phyloP scores from a whole-genome alignment of 75 land plant species.

The Isoetes taiwanensis region DNA sequence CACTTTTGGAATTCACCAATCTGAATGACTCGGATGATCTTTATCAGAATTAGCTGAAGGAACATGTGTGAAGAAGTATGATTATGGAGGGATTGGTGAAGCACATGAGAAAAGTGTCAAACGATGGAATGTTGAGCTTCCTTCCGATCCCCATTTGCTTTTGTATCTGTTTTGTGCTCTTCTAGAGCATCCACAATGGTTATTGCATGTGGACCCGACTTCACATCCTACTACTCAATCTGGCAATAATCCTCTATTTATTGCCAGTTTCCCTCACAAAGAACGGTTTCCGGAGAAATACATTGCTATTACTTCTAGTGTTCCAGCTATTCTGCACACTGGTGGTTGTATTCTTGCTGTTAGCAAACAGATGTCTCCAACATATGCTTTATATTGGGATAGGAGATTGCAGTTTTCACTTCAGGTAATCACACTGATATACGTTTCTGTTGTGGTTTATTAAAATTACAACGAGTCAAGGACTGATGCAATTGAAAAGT shows the following conservation, averaged over 20 bases:
- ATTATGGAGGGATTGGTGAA: slow-evolving; percentile 66
- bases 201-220: slow-evolving; percentile 75
- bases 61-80: slow-evolving; percentile 84
- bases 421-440: slow-evolving; percentile 58
- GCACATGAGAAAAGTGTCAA: slow-evolving; percentile 51
- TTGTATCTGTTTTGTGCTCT: slow-evolving; percentile 87
- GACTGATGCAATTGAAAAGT: not conserved
- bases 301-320: slow-evolving; percentile 57
- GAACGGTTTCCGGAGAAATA: slow-evolving; percentile 94
- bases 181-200: slow-evolving; percentile 96
- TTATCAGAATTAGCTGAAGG: slow-evolving; percentile 89
- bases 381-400: slow-evolving; percentile 94
- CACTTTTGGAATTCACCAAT: no score
- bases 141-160: slow-evolving; percentile 83
- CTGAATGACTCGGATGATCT: no score
- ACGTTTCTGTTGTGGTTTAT: not conserved
- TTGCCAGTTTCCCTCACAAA: slow-evolving; percentile 70
- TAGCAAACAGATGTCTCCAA: slow-evolving; percentile 76
- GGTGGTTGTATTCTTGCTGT: slow-evolving; percentile 71
- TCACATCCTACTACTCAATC: slow-evolving; percentile 68
- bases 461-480: not conserved
- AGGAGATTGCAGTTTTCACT: slow-evolving; percentile 77
- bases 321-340: slow-evolving; percentile 63
- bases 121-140: slow-evolving; percentile 73
- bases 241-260: slow-evolving; percentile 80